Evolutionary conservation across 2,329 filamentous ascomycete genomes (phyloP).

Genomic region (Colletotrichum chlorophyti): DNA sequence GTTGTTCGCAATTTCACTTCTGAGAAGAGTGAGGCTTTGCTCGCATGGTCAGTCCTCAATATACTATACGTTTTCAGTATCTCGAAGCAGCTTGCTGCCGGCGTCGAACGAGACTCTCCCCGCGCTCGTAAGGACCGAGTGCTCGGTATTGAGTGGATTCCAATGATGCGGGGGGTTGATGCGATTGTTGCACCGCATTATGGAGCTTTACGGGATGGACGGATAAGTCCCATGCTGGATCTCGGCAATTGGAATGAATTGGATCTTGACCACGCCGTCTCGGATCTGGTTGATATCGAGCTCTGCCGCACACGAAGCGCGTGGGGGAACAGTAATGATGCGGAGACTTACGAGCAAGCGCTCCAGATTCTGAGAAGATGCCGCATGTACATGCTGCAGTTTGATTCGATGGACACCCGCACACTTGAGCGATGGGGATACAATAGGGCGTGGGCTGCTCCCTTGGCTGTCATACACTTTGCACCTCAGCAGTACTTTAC

Average conservation of each 20-base stretch:
- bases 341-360: constrained; percentile 22
- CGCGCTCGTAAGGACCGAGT: constrained; percentile 19
- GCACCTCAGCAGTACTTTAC: constrained; percentile 30
- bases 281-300: constrained; percentile 5
- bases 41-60: constrained; percentile 26
- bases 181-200: constrained; percentile 24
- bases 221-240: no score
- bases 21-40: constrained; percentile 20
- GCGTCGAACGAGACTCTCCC: not conserved
- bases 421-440: constrained; percentile 20
- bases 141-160: constrained; percentile 31
- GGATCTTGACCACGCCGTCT: not conserved
- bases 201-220: constrained; percentile 8
- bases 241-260: no score
- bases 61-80: constrained; percentile 25
- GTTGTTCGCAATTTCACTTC: not conserved
- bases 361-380: constrained; percentile 25
- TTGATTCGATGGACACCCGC: constrained; percentile 14
- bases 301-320: constrained; percentile 7
- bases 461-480: constrained; percentile 28
- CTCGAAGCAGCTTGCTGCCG: not conserved
- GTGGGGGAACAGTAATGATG: constrained; percentile 16
- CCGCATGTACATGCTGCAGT: constrained; percentile 27
- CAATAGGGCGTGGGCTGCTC: constrained; percentile 30
- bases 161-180: constrained; percentile 30